Conservation (phyloP, 2,329 filamentous ascomycete species). For the Acephala macrosclerotiorum region DNA sequence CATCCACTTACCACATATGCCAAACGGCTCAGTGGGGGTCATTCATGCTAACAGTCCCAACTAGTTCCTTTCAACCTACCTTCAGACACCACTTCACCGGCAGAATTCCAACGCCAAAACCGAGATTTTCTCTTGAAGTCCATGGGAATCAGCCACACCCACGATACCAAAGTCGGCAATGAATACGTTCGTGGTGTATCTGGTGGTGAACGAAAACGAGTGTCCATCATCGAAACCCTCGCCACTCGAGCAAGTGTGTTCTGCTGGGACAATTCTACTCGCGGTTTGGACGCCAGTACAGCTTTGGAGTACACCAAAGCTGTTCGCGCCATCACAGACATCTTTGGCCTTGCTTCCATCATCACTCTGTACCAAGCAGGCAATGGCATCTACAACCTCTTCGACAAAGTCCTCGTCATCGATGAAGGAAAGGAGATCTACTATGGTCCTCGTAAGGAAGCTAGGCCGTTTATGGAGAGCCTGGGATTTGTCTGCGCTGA, state of each 20-base stretch:
- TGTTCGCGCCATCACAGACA: conserved; percentile 69
- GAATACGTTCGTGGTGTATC: conserved; percentile 69
- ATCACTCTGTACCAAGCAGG: conserved; percentile 75
- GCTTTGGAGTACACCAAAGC: conserved; percentile 71
- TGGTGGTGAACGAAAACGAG: conserved; percentile 67
- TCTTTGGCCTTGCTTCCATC: conserved; percentile 64
- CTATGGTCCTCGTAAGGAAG: conserved; percentile 66
- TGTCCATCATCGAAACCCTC: conserved; percentile 61
- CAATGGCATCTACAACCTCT: conserved; percentile 73
- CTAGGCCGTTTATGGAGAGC: conserved; percentile 68
- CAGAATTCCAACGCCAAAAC: conserved; percentile 53
- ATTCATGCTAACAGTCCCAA: background rate
- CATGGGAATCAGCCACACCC: conserved; percentile 61
- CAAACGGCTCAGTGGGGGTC: background rate
- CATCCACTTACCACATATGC: background rate
- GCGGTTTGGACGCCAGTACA: conserved; percentile 71
- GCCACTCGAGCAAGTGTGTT: conserved; percentile 52
- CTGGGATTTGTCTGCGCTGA: conserved; percentile 69
- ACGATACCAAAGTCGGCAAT: conserved; percentile 62
- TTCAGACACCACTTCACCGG: conserved; percentile 48
- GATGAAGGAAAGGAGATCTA: conserved; percentile 72
- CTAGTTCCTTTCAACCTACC: conserved; percentile 49
- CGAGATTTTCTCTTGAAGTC: conserved; percentile 41
- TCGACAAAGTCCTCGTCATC: conserved; percentile 74
- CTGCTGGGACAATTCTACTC: conserved; percentile 73